phyloP scores from a whole-genome alignment of 305 asterid genomes.

The Fraxinus albicans region DNA sequence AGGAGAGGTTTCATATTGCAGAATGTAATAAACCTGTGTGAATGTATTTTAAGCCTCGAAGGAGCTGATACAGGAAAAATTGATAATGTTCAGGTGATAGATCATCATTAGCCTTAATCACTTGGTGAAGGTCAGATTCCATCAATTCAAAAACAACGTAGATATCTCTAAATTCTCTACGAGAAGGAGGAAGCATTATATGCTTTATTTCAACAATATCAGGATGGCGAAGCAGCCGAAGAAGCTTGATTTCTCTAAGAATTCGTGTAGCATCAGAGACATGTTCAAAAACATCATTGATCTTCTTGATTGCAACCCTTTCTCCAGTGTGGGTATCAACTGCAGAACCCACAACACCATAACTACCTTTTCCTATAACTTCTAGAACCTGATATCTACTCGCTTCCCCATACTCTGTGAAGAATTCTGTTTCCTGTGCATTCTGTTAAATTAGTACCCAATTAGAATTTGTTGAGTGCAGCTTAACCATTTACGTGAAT shows the following conservation, averaged over 20 bases:
- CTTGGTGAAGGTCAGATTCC: constrained; percentile 28
- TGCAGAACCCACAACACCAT: constrained; percentile 26
- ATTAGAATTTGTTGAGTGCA: not conserved
- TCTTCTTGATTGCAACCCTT: constrained; percentile 24
- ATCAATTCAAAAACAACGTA: constrained; percentile 22
- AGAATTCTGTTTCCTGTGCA: constrained; percentile 13
- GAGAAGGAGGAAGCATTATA: constrained; percentile 25
- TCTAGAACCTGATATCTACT: constrained; percentile 25
- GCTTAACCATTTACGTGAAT: not conserved
- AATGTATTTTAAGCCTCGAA: constrained; percentile 18
- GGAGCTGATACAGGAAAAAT: constrained; percentile 21
- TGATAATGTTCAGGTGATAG: constrained; percentile 18
- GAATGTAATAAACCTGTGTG: constrained; percentile 17
- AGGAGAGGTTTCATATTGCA: not conserved
- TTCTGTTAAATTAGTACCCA: constrained; percentile 4
- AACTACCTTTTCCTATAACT: constrained; percentile 25
- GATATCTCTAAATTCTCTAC: constrained; percentile 22
- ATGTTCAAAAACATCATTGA: constrained; percentile 23
- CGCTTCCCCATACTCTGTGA: constrained; percentile 23
- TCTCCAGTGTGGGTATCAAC: constrained; percentile 20
- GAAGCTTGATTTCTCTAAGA: constrained; percentile 26
- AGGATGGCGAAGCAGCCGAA: constrained; percentile 24
- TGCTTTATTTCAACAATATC: constrained; percentile 26
- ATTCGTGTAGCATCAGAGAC: constrained; percentile 24
- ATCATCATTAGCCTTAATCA: constrained; percentile 25